Evolutionary conservation across 805 yeast genomes (phyloP).

Genomic region (Candida vaughaniae): DNA sequence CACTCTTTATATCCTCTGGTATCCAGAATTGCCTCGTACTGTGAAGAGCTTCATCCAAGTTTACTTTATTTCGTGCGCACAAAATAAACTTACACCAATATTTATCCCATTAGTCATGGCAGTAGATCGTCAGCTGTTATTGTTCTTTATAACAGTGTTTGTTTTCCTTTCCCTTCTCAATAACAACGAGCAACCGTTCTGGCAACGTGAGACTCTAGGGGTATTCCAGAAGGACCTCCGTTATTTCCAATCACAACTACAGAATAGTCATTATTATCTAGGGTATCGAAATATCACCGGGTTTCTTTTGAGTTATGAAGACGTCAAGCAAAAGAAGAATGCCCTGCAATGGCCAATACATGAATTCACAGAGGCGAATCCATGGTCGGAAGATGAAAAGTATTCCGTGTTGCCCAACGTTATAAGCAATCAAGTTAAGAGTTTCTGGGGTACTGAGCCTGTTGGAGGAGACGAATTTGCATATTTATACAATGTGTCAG

Average conservation of each 20-base stretch:
- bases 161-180: slow-evolving; percentile 32
- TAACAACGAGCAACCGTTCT: slow-evolving; percentile 28
- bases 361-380: slow-evolving; percentile 37
- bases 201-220: slow-evolving; percentile 26
- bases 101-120: slow-evolving; percentile 12
- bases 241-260: slow-evolving; percentile 23
- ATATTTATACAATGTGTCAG: slow-evolving; percentile 36
- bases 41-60: too few relatives aligned
- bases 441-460: slow-evolving; percentile 49
- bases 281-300: slow-evolving; percentile 80
- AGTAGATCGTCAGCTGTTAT: slow-evolving; percentile 33
- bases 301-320: slow-evolving; percentile 62
- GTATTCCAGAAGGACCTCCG: slow-evolving; percentile 24
- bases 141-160: slow-evolving; percentile 35
- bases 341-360: slow-evolving; percentile 61
- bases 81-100: too few relatives aligned
- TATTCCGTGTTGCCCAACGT: slow-evolving; percentile 60
- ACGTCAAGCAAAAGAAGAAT: slow-evolving; percentile 45
- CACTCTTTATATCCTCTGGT: too few relatives aligned
- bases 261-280: slow-evolving; percentile 40
- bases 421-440: slow-evolving; percentile 46
- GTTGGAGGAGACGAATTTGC: slow-evolving; percentile 15
- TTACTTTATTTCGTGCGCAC: too few relatives aligned
- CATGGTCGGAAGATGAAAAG: slow-evolving; percentile 47
- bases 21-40: too few relatives aligned